These are phyloP conservation scores for Fusarium sp. DNA, from an alignment of 2,329 filamentous ascomycete species.

Conservation along the genomic window DNA sequence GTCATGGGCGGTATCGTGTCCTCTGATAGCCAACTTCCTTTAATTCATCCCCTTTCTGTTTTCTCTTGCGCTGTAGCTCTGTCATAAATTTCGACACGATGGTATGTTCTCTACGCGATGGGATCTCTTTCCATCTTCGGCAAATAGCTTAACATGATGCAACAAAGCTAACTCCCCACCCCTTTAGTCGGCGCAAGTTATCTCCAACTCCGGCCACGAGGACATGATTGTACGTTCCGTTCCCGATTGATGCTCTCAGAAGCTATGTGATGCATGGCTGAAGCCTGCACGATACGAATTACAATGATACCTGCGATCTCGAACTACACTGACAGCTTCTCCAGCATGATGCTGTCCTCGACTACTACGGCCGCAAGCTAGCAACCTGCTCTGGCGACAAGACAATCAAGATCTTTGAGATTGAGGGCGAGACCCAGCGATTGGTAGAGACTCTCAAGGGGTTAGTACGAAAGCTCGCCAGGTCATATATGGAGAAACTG, in stretches of 20 bases:
- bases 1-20: conserved; percentile 51
- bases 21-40: conserved; percentile 46
- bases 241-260: conserved; percentile 17
- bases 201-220: conserved; percentile 78
- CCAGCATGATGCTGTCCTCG: conserved; percentile 96
- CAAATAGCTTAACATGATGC: conserved; percentile 1
- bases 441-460: conserved; percentile 95
- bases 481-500: conserved; percentile 20
- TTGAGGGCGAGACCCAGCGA: conserved; percentile 92
- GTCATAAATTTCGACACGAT: conserved; percentile 43
- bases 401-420: conserved; percentile 99
- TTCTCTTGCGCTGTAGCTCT: conserved; percentile 33
- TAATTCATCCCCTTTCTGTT: conserved; percentile 30
- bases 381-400: conserved; percentile 98
- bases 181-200: conserved; percentile 60
- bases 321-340: conserved; percentile 42
- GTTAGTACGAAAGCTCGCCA: conserved; percentile 63
- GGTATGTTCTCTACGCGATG: conserved; percentile 38
- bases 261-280: conserved; percentile 15
- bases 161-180: conserved; percentile 50
- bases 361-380: conserved; percentile 97
- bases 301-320: conserved; percentile 5
- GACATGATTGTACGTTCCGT: conserved; percentile 94
- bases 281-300: conserved; percentile 7
- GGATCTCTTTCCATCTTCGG: neutral